A percentile compares a stretch with the other conserved stretches of the same genome.
phyloP scores from a whole-genome alignment of 371 early-diverging fungal species.

The Rhizopus microsporus region DNA sequence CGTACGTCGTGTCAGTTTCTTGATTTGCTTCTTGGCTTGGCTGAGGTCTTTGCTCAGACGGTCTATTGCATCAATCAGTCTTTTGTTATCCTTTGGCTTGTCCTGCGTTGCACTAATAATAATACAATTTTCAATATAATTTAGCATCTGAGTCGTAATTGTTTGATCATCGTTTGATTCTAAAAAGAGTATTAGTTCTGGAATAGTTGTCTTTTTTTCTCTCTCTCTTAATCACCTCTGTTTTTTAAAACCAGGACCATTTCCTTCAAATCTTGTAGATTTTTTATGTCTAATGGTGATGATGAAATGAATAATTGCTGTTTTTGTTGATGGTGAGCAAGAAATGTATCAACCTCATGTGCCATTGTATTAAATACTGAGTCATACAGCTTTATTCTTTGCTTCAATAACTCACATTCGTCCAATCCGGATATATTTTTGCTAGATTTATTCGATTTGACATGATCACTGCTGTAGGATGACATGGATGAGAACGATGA shows the following conservation, averaged over 20 bases:
- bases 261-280: conserved; percentile 7
- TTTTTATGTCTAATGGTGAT: conserved; percentile 4
- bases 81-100: not conserved
- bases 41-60: conserved; percentile 3
- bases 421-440: conserved; percentile 6
- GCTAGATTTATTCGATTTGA: conserved; percentile 7
- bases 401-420: not conserved
- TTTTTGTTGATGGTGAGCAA: conserved; percentile 6
- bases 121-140: conserved; percentile 18
- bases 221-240: not conserved
- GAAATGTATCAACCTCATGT: conserved; percentile 1
- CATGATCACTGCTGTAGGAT: not conserved
- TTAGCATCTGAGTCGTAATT: not conserved
- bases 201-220: not conserved
- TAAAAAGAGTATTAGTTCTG: conserved; percentile 4
- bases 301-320: not conserved
- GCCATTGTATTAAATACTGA: conserved; percentile 1
- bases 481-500: conserved; percentile 8
- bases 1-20: not conserved
- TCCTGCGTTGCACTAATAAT: conserved; percentile 13
- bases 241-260: not conserved
- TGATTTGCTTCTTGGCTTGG: conserved; percentile 1
- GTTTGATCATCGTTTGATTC: conserved; percentile 4
- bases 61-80: conserved; percentile 8
- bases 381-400: conserved; percentile 1